A percentile compares a stretch with the other conserved stretches of the same genome.
phyloP scores from a whole-genome alignment of 257 asterid species.

The Ilex aquifolium region DNA sequence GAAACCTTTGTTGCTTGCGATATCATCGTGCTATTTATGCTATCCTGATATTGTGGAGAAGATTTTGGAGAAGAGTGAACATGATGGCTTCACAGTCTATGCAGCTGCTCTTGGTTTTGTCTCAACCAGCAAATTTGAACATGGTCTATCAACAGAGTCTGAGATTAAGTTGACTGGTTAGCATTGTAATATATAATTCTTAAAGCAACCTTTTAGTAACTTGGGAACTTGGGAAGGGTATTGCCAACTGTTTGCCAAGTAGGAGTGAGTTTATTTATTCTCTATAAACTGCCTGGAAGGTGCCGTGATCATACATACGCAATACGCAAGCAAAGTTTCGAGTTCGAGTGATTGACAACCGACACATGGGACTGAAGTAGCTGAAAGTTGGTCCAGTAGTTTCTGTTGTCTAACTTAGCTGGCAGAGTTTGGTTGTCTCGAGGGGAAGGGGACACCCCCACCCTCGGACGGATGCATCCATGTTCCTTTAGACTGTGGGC shows the following conservation, averaged over 20 bases:
- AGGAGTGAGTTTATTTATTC: no score
- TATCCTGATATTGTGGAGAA: conserved; percentile 30
- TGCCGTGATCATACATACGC: background rate
- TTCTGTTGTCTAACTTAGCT: no score
- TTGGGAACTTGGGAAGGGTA: no score
- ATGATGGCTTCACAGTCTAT: conserved; percentile 23
- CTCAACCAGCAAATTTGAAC: conserved; percentile 26
- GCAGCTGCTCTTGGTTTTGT: conserved; percentile 24
- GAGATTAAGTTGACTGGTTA: conserved; percentile 36
- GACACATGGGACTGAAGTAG: no score
- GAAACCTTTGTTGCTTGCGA: conserved; percentile 38
- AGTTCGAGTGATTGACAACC: no score
- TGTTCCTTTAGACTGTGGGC: no score
- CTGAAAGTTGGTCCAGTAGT: no score
- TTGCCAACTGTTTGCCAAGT: no score
- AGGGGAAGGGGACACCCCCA: no score
- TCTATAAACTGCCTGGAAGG: background rate
- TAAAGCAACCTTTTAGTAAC: background rate
- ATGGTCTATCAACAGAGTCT: conserved; percentile 23
- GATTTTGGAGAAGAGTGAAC: conserved; percentile 20
- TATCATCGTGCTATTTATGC: conserved; percentile 33
- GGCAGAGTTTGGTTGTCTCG: no score
- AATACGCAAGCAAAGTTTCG: no score
- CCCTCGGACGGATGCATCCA: no score
- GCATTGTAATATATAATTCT: background rate